Base-by-base conservation (phyloP, 1,284 basidiomycete genomes). In the Sporisorium sorghi region DNA sequence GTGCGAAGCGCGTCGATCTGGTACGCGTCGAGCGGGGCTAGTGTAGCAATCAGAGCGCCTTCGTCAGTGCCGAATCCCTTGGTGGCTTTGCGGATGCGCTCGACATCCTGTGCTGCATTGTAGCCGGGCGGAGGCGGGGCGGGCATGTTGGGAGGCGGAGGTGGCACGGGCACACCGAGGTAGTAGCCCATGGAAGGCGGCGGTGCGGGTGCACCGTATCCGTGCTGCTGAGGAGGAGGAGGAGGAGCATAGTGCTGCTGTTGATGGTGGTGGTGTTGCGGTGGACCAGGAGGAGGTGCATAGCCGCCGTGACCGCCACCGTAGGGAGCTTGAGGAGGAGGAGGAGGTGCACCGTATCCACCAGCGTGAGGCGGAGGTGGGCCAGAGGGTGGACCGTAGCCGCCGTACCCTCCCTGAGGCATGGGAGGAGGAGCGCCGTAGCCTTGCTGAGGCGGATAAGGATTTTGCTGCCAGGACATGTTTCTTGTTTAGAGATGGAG, bases 1-100 rank as follows among this genome's bases (percentile, higher is more conserved):
- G 77, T 58, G 17, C 58, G 53, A 19, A 84, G 65, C 10, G 79
- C 76, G 47, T 79, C 78, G 24, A 83, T 59, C 44, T 80, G 78
- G 40, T 77, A 78, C 12, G 83, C 81, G 26, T 81, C 72, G 26
- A 83, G 67, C 1, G 77, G 69, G 1, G 74, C 71, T n/a, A 84
- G 39, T 10, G 73, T 74, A 17, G 66, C 58, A 35, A 81, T 83
- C 32, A 78, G 69, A 3, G 65, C 63, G 37, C 65, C 73, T 50
- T 77, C 81, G 62, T 81, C 79, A 3, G 79, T 81, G 39, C 79
- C 81, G 49, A 82, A 81, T 10, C 83, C 82, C 43, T 85, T 84
- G 42, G 76, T 81, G 23, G 83, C 83, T 56, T 83, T 85, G 30
- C 79, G 64, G 60, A 85, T 74, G 8, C 61, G 42, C 35, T 85